phyloP scores from a whole-genome alignment of 306 rosid species.

The Urtica urens region DNA sequence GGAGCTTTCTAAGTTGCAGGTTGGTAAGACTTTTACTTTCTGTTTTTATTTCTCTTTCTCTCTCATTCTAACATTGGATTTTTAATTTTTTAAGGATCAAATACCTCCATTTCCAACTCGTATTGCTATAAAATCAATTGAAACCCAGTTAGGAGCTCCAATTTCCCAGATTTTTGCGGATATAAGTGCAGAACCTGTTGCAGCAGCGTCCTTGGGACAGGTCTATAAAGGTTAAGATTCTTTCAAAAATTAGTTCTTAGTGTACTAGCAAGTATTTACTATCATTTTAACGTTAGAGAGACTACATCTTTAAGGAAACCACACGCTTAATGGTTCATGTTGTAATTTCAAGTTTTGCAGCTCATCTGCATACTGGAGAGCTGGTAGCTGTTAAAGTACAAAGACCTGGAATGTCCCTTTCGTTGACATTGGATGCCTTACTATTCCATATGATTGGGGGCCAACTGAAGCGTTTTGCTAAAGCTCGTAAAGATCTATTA shows the following conservation, averaged over 20 bases:
- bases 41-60: neutral
- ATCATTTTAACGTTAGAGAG: neutral
- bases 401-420: conserved; percentile 93
- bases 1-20: conserved; percentile 90
- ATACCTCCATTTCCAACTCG: conserved; percentile 88
- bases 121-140: conserved; percentile 66
- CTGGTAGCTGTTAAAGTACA: conserved; percentile 94
- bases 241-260: neutral
- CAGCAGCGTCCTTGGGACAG: conserved; percentile 96
- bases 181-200: conserved; percentile 68
- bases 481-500: conserved; percentile 82
- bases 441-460: conserved; percentile 93
- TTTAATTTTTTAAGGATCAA: conserved; percentile 47
- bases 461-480: conserved; percentile 76
- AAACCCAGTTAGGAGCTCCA: conserved; percentile 58
- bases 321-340: conserved; percentile 38
- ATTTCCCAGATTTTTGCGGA: conserved; percentile 63
- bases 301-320: conserved; percentile 24
- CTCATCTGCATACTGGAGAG: conserved; percentile 94
- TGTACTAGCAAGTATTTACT: neutral
- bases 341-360: conserved; percentile 89
- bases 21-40: conserved; percentile 23
- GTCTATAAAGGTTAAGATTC: conserved; percentile 73
- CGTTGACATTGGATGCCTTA: conserved; percentile 92
- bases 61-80: neutral